Conservation (phyloP, 1,284 basidiomycete species). For the Ganoderma meredithae region DNA sequence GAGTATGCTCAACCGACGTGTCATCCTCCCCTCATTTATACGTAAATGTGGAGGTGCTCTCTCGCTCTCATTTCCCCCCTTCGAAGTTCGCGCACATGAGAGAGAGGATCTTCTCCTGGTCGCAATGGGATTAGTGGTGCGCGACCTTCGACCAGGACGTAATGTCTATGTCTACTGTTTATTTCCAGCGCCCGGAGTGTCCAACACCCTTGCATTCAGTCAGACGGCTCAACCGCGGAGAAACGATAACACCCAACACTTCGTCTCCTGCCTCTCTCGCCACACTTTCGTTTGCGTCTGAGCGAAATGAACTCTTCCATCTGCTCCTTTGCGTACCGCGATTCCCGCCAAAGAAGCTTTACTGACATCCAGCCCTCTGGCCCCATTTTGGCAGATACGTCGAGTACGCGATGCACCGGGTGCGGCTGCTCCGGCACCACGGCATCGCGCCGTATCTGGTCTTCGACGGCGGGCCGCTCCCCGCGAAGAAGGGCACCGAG, state of each 20-base stretch:
- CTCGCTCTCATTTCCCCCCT: background rate
- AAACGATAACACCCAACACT: conserved; percentile 11
- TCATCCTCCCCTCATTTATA: conserved; percentile 30
- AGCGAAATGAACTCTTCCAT: background rate
- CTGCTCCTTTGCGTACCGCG: background rate
- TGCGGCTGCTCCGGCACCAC: conserved; percentile 87
- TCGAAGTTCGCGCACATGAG: background rate
- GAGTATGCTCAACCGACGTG: conserved; percentile 24
- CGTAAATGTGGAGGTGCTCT: conserved; percentile 31
- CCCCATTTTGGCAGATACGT: conserved; percentile 75
- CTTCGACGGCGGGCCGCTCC: conserved; percentile 95
- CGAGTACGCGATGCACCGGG: conserved; percentile 93
- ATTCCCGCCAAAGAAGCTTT: background rate
- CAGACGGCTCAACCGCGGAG: conserved; percentile 24
- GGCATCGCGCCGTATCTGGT: conserved; percentile 92
- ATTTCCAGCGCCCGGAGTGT: background rate
- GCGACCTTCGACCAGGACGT: conserved; percentile 16
- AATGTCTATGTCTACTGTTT: conserved; percentile 12
- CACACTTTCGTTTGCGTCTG: too few species aligned
- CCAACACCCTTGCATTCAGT: conserved; percentile 1
- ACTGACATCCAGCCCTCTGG: conserved; percentile 19
- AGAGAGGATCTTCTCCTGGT: background rate
- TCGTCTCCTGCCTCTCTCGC: background rate
- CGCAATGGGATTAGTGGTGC: background rate
- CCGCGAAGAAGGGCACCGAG: conserved; percentile 94